Percentiles rank a stretch among this genome's conserved stretches.
Conservation (phyloP, 805 yeast genomes). For the Starmerella sirachaensis region DNA sequence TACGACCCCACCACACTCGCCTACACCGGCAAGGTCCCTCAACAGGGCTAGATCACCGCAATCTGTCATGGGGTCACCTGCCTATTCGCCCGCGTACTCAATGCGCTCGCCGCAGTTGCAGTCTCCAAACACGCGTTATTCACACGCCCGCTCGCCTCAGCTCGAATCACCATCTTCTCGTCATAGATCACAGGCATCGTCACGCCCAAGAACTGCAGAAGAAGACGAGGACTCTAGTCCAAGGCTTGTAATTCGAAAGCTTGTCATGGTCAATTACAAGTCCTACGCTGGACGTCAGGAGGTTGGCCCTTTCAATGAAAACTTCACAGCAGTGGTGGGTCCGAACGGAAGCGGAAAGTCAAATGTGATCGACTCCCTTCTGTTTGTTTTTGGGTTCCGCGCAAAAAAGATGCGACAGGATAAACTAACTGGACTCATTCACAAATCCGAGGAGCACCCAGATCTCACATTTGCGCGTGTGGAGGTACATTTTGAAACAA, state of each 20-base stretch:
- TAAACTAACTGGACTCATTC: slow-evolving; percentile 82
- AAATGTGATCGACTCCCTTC: slow-evolving; percentile 89
- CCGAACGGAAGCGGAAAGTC: slow-evolving; percentile 98
- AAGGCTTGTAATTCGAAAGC: slow-evolving; percentile 61
- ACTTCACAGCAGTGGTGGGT: slow-evolving; percentile 95
- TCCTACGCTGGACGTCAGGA: slow-evolving; percentile 89
- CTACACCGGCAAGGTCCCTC: not conserved
- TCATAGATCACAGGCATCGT: not conserved
- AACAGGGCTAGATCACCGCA: not conserved
- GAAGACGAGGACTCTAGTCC: slow-evolving; percentile 4
- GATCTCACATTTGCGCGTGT: slow-evolving; percentile 68
- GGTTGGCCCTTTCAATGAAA: slow-evolving; percentile 87
- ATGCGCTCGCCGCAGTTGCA: slow-evolving; percentile 3
- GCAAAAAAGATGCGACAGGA: slow-evolving; percentile 96
- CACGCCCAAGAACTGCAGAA: not conserved
- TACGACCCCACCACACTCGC: slow-evolving; percentile 9
- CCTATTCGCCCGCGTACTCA: not conserved
- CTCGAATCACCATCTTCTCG: not conserved
- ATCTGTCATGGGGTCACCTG: slow-evolving; percentile 7
- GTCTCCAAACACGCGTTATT: slow-evolving; percentile 3
- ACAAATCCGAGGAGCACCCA: slow-evolving; percentile 67
- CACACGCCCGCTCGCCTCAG: slow-evolving; percentile 3
- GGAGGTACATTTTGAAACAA: slow-evolving; percentile 66
- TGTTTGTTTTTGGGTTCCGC: slow-evolving; percentile 93
- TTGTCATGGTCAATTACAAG: slow-evolving; percentile 76